Percentiles rank a stretch among this genome's conserved stretches.
Conservation (phyloP, 768 basidiomycete genomes). For the Amanita exitialis region DNA sequence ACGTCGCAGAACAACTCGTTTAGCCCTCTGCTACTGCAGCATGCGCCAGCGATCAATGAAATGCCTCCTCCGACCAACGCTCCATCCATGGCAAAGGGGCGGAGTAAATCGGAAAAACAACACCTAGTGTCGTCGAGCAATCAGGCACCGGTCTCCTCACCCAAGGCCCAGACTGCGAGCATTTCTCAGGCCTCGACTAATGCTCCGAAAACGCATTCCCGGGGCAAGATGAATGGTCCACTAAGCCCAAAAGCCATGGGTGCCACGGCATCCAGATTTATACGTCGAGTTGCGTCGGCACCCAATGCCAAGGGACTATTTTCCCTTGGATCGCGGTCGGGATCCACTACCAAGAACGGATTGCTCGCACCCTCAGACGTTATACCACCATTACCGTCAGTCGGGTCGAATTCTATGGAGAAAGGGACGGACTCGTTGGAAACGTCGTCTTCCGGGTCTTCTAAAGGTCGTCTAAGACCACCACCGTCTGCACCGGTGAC, state of each 20-base stretch:
- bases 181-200: constrained; percentile 37
- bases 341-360: constrained; percentile 64
- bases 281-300: constrained; percentile 92
- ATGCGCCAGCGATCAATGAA: constrained; percentile 29
- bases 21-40: constrained; percentile 16
- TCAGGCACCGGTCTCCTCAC: constrained; percentile 16
- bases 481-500: constrained; percentile 16
- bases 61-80: constrained; percentile 16
- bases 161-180: constrained; percentile 31
- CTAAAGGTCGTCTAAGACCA: constrained; percentile 34
- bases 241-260: constrained; percentile 62
- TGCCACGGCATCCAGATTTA: constrained; percentile 76
- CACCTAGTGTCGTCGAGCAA: constrained; percentile 17
- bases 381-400: constrained; percentile 45
- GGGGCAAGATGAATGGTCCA: constrained; percentile 40
- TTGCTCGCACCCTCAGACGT: constrained; percentile 62
- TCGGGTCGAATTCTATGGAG: constrained; percentile 38
- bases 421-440: constrained; percentile 66
- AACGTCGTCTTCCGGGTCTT: constrained; percentile 70
- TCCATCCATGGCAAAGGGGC: neutral
- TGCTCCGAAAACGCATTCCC: constrained; percentile 23
- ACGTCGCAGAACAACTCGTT: constrained; percentile 13
- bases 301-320: constrained; percentile 95
- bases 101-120: constrained; percentile 34
- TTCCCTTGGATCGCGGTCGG: constrained; percentile 43